These are phyloP conservation scores for Thozetella sp. DNA, from an alignment of 495 filamentous ascomycete species.

Conservation along the genomic window DNA sequence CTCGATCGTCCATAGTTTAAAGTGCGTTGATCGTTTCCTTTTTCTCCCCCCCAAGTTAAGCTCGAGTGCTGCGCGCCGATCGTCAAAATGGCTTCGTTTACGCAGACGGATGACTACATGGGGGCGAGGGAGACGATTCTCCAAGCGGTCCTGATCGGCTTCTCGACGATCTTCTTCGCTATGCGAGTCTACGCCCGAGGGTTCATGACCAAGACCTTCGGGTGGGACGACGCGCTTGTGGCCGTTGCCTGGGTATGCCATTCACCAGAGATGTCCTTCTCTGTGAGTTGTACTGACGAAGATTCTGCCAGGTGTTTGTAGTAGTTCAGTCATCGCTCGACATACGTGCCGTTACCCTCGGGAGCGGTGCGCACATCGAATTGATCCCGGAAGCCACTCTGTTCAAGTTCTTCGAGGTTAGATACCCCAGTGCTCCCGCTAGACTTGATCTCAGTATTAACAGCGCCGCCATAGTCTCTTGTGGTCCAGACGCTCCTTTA, in stretches of 20 bases:
- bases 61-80: background rate
- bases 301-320: background rate
- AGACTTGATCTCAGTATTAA: background rate
- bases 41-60: background rate
- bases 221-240: conserved; percentile 28
- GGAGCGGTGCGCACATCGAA: conserved; percentile 12
- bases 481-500: conserved; percentile 24
- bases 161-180: conserved; percentile 22
- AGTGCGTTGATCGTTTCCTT: background rate
- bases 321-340: conserved; percentile 2
- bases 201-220: conserved; percentile 25
- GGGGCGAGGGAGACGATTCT: conserved; percentile 17
- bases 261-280: background rate
- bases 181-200: conserved; percentile 22
- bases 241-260: conserved; percentile 21
- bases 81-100: background rate
- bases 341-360: conserved; percentile 10
- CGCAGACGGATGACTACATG: conserved; percentile 9
- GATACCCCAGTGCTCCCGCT: background rate
- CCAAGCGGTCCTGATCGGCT: conserved; percentile 21
- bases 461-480: conserved; percentile 10
- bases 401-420: conserved; percentile 22
- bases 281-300: background rate
- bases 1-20: background rate
- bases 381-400: conserved; percentile 12